Evolutionary conservation across 2,329 filamentous ascomycete genomes (phyloP).

Genomic region (Xylaria multiplex): DNA sequence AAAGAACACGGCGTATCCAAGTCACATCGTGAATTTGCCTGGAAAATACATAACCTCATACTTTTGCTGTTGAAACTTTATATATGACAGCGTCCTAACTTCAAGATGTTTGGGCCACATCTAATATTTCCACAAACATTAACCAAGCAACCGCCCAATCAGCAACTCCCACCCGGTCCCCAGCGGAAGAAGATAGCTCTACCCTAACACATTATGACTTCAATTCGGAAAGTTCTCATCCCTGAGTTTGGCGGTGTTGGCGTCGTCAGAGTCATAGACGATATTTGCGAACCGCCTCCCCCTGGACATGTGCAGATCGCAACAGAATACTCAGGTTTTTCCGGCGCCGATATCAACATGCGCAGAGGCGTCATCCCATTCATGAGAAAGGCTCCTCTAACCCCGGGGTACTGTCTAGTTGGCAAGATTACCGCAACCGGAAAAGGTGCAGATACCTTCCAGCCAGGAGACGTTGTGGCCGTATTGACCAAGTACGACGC

Average conservation of each 20-base stretch:
- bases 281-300: background rate
- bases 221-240: slow-evolving; percentile 3
- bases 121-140: background rate
- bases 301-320: slow-evolving; percentile 1
- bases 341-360: slow-evolving; percentile 61
- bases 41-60: too few relatives aligned
- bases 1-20: too few relatives aligned
- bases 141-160: background rate
- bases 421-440: slow-evolving; percentile 56
- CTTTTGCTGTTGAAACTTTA: too few relatives aligned
- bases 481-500: slow-evolving; percentile 55
- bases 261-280: background rate
- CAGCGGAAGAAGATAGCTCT: background rate
- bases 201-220: background rate
- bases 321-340: slow-evolving; percentile 52
- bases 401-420: slow-evolving; percentile 60
- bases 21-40: too few relatives aligned
- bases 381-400: slow-evolving; percentile 55
- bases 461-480: slow-evolving; percentile 50
- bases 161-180: background rate
- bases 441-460: slow-evolving; percentile 47
- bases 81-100: too few relatives aligned
- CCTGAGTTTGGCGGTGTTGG: slow-evolving; percentile 2
- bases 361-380: too few relatives aligned
- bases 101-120: too few relatives aligned